phyloP scores from a whole-genome alignment of 139 green algal species.

The Pseudopediastrum boryanum region DNA sequence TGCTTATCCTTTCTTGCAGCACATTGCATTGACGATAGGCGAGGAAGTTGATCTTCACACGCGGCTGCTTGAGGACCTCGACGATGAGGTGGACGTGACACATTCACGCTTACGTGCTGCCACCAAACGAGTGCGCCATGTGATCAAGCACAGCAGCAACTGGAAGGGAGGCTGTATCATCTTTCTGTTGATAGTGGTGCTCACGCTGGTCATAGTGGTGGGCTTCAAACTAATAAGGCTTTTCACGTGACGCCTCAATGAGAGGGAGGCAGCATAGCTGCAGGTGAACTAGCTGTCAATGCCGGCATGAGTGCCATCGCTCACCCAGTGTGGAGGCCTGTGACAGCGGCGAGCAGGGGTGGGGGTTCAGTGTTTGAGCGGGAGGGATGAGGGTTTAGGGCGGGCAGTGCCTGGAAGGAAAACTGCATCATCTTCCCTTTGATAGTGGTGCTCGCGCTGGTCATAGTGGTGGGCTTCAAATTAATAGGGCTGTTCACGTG shows the following conservation, averaged over 20 bases:
- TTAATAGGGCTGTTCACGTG: conserved; percentile 38
- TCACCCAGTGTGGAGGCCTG: no score
- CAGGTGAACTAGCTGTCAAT: no score
- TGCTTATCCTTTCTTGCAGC: no score
- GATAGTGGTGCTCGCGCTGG: conserved; percentile 64
- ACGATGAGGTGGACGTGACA: conserved; percentile 82
- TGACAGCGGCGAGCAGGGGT: no score
- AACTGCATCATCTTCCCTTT: conserved; percentile 67
- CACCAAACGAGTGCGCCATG: conserved; percentile 49
- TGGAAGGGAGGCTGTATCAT: conserved; percentile 65
- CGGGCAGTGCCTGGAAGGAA: conserved; percentile 58
- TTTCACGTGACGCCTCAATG: no score
- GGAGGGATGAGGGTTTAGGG: no score
- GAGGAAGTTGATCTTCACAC: conserved; percentile 90
- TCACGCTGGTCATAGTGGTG: conserved; percentile 69
- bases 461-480: conserved; percentile 68
- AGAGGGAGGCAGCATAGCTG: no score
- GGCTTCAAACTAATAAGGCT: conserved; percentile 57
- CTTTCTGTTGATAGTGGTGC: conserved; percentile 67
- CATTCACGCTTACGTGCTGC: conserved; percentile 64
- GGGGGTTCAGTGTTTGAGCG: no score
- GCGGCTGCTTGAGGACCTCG: conserved; percentile 83
- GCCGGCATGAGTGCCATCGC: no score
- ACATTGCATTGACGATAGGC: conserved; percentile 88
- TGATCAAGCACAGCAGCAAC: conserved; percentile 52